Base-by-base conservation (phyloP, 2,329 filamentous ascomycete genomes). In the Corinectria fuckeliana region DNA sequence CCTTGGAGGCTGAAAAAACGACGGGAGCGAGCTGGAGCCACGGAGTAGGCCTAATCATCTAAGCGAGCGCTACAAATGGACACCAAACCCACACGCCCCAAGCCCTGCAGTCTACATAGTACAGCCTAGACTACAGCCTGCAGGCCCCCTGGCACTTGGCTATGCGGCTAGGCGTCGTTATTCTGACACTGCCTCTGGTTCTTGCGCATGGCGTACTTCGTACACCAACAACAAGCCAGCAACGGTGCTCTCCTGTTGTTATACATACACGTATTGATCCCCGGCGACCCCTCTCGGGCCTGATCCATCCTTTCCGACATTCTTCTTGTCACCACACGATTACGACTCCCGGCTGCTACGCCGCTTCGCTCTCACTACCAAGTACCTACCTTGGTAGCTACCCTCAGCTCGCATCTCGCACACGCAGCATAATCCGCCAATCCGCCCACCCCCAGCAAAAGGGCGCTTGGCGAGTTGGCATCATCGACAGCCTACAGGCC, bases 251-350 rank as follows among this genome's bases (percentile, higher is more conserved):
- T 59, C 56, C 56, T 59, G 20, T 59, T 54, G 50, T 55, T 55
- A 59, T 59, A 59, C 56, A 54, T 55, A 59, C 56, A 54, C 50
- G 30, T 59, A 59, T 54, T 54, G 56, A 54, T 55, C 56, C 56
- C 50, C 56, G 56, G 44, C 50, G 25, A 20, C 23, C 50, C 56
- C 41, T 32, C 42, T 36, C 36, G 25, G 47, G 44, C 34, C 44
- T 58, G 50, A 47, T 59, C 45, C 50, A 58, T 59, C 38, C 28
- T 45, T 32, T 32, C 44, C 50, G 48, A 58, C 50, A 50, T 49
- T 39, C 26, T 55, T 45, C 32, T 47, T 26, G 41, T 16, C 10
- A 14, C 39, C n/a, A 45, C n/a, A 45, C 41, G 41, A 39, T 23
- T 49, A 25, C 54, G 38, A 58, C 50, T 39, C 18, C 50, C 25